These are phyloP conservation scores for Clonostachys rosea DNA, from an alignment of 2,329 filamentous ascomycete genomes.

Conservation along the genomic window DNA sequence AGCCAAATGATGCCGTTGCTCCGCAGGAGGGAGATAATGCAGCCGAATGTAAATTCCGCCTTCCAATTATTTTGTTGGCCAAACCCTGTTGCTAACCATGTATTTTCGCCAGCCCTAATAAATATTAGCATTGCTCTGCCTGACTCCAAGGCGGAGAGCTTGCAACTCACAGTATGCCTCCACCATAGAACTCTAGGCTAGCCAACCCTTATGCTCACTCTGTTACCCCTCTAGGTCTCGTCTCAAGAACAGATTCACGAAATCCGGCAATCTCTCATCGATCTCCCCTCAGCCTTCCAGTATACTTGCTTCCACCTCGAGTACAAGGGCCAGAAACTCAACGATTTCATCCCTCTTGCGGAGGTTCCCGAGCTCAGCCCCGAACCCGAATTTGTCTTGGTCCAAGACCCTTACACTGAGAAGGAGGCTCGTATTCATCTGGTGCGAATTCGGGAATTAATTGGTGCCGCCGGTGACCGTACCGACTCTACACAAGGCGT, in stretches of 20 bases:
- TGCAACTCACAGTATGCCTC: conserved; percentile 73
- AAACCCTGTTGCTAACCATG: not conserved
- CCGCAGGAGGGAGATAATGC: not conserved
- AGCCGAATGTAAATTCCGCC: not conserved
- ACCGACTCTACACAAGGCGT: conserved; percentile 85
- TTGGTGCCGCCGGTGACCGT: conserved; percentile 85
- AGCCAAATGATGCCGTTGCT: not conserved
- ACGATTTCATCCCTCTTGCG: conserved; percentile 89
- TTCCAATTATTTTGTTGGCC: not conserved
- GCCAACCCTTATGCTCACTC: not conserved
- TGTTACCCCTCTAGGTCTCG: conserved; percentile 57
- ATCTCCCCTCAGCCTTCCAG: conserved; percentile 87
- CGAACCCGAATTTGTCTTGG: conserved; percentile 73
- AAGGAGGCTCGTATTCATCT: conserved; percentile 96
- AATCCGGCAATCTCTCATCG: conserved; percentile 92
- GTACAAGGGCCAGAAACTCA: conserved; percentile 81
- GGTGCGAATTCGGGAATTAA: conserved; percentile 84
- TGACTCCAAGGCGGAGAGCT: conserved; percentile 65
- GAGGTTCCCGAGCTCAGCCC: conserved; percentile 77
- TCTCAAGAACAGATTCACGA: conserved; percentile 96
- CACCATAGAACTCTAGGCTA: not conserved
- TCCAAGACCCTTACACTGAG: conserved; percentile 96
- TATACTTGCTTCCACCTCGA: conserved; percentile 99
- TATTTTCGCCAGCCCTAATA: conserved; percentile 38
- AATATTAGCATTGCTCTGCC: conserved; percentile 75